Evolutionary conservation across 257 asterid species (phyloP), one percentile per base, ranked within the genome.

Genomic region (Fraxinus pennsylvanica): DNA sequence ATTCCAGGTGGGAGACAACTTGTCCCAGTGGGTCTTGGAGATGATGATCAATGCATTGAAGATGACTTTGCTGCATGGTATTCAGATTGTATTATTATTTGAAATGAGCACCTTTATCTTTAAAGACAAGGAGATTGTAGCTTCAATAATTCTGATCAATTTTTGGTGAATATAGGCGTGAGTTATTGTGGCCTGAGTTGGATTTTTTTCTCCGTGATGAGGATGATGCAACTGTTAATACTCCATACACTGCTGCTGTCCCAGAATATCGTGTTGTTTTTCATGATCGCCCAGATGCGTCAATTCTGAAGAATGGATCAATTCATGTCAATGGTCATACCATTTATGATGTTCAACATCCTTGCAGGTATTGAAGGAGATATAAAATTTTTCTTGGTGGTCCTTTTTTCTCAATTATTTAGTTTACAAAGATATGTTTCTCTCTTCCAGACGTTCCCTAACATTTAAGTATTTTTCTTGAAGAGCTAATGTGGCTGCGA

Each of bases 41-140:
- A 96, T 75, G 99, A 96, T 74, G 97, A 96, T 80, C 97, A 93
- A 73, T 92, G 98, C 90, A 96, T 96, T 77, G 99, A 96, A 89
- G 99, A 96, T 88, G 99, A 96, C 86, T 96, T 93, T 81, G 12
- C 96, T 71, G 90, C 97, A 74, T 96, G 99, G 98, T 96, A 93
- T 65, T 21, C 21, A 29, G 66, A 70, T 30, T 19, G 13, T 14
- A 43, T 67, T 69, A 52, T 72, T 32, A 33, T 68, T 74, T 74
- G 6, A 54, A 35, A 36, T 36, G 17, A 66, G n/a, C 47, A 33
- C 63, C 12, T 74, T 29, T 54, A 27, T 33, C 43, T 66, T 22
- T 47, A 15, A 74, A 67, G 6, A 4, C 39, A 36, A 33, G 30
- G 7, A 43, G 66, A 57, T 57, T 27, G n/a, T 72, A 39, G 41